phyloP scores from a whole-genome alignment of 2,329 filamentous ascomycete genomes.

The Fusarium papillatum region DNA sequence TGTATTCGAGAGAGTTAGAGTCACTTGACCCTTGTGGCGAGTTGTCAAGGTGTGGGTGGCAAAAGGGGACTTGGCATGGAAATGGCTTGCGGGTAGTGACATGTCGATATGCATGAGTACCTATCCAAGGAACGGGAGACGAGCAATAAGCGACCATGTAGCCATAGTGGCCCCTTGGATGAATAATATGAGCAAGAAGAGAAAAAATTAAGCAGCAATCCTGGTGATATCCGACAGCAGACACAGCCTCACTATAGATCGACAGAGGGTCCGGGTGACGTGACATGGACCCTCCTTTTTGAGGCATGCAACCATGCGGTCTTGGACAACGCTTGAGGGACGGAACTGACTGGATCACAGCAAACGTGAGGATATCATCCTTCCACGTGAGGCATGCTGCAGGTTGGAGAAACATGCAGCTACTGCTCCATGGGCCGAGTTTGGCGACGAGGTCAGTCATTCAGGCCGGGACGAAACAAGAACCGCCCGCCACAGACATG shows the following conservation, averaged over 20 bases:
- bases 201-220: slow-evolving; percentile 1
- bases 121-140: not conserved
- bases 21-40: not conserved
- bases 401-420: not conserved
- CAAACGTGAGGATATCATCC: not conserved
- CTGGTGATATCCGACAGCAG: not conserved
- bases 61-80: not conserved
- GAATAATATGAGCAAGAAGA: not conserved
- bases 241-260: slow-evolving; percentile 34
- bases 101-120: not conserved
- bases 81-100: slow-evolving; percentile 5
- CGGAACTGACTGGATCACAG: slow-evolving; percentile 6
- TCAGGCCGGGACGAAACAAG: not conserved
- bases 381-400: not conserved
- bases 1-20: not conserved
- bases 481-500: slow-evolving; percentile 3
- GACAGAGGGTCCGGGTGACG: slow-evolving; percentile 32
- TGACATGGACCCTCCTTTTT: slow-evolving; percentile 23
- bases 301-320: slow-evolving; percentile 4
- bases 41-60: not conserved
- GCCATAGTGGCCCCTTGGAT: not conserved
- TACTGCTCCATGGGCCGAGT: slow-evolving; percentile 5
- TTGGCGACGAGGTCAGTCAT: slow-evolving; percentile 13
- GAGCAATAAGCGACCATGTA: not conserved
- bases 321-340: not conserved